Evolutionary conservation across 352 stramenopile genomes (phyloP), one percentile per base, ranked within the genome.

Genomic region (Phytophthora idaei): DNA sequence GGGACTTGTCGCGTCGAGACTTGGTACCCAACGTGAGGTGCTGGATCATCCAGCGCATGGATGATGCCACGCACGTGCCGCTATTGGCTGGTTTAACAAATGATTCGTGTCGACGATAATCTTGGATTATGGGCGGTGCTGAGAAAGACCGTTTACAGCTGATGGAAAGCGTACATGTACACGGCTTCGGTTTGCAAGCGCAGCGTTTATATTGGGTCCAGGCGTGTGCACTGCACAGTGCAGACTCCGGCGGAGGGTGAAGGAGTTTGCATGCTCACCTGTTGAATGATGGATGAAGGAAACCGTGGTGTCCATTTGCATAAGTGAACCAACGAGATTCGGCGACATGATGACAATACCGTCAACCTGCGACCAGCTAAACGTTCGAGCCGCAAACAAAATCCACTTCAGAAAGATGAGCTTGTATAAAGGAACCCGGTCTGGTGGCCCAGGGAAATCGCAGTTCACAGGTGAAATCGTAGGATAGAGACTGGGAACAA

Each of bases 51-150:
- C 36, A 57, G 15, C 9, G n/a, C 9, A 7, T 53, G 48, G 56
- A 54, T 60, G 39, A 54, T 47, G 49, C 27, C 59, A 66, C 39
- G 48, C 31, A 58, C 58, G 41, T 46, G 37, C 39, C n/a, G 14
- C 36, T 25, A 65, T 59, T 65, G 58, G 48, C 58, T 42, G 57
- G 49, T 66, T 66, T 54, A 54, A 66, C 59, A 60, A 21, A 6
- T 41, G 56, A 48, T 21, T 21, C 3, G 29, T 9, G 44, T 46
- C n/a, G 46, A 45, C 44, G n/a, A 60, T 39, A 45, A 64, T 50
- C 46, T n/a, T 9, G 25, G 57, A 51, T 59, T 57, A 58, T 58
- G 48, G 48, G 34, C 53, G 46, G 47, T 57, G 57, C 57, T 57
- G 34, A 57, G 57, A 56, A 56, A 55, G 45, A 55, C 56, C 54